phyloP scores from a whole-genome alignment of 768 basidiomycete genomes.

The Psilocybe tampanensis region DNA sequence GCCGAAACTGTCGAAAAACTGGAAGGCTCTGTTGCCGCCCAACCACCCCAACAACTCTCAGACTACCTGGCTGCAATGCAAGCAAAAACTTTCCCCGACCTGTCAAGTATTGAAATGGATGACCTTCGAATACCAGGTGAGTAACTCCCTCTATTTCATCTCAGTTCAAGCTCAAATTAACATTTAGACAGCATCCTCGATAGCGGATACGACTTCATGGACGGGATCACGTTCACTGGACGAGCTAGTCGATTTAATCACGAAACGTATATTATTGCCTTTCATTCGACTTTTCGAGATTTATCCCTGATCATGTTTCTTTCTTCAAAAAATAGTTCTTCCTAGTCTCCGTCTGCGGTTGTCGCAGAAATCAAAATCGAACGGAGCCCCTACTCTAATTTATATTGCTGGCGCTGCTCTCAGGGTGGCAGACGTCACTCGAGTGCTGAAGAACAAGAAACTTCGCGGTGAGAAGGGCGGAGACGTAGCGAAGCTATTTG shows the following conservation, averaged over 20 bases:
- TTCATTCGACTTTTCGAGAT: neutral
- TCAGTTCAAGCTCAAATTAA: slow-evolving; percentile 46
- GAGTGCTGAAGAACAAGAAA: slow-evolving; percentile 68
- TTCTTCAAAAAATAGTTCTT: slow-evolving; percentile 54
- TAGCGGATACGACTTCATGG: slow-evolving; percentile 79
- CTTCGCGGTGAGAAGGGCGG: slow-evolving; percentile 83
- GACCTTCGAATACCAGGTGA: slow-evolving; percentile 80
- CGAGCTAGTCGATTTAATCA: slow-evolving; percentile 73
- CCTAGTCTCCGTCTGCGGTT: slow-evolving; percentile 72
- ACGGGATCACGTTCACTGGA: slow-evolving; percentile 72
- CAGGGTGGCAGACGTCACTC: slow-evolving; percentile 86
- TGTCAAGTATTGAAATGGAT: slow-evolving; percentile 77
- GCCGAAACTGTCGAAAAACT: slow-evolving; percentile 41
- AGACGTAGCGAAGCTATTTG: slow-evolving; percentile 94
- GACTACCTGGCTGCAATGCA: slow-evolving; percentile 70
- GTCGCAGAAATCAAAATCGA: slow-evolving; percentile 71
- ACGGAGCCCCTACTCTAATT: slow-evolving; percentile 86
- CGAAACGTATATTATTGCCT: slow-evolving; percentile 51
- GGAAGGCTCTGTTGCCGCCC: slow-evolving; percentile 54
- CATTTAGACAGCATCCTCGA: slow-evolving; percentile 64
- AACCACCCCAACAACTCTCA: slow-evolving; percentile 58
- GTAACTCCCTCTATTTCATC: slow-evolving; percentile 23
- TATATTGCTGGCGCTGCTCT: slow-evolving; percentile 89
- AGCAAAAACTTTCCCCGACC: slow-evolving; percentile 64
- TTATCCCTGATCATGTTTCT: too few relatives aligned